These are phyloP conservation scores for Naegleria fowleri DNA, from an alignment of 208 protist genomes.

Conservation along the genomic window DNA sequence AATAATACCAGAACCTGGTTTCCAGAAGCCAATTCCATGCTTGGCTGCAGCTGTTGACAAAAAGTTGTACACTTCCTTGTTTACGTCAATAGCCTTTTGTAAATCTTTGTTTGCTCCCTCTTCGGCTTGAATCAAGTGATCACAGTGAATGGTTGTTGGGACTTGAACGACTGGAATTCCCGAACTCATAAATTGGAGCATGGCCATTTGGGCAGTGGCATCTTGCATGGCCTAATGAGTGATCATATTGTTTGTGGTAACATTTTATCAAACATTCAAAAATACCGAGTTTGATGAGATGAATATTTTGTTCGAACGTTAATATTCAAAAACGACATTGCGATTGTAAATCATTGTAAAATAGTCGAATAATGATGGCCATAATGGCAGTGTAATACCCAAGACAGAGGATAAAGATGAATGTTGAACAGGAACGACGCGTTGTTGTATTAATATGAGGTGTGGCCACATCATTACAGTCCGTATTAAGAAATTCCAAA, in stretches of 20 bases:
- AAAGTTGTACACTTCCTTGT: conserved; percentile 74
- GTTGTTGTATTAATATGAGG: too few relatives aligned
- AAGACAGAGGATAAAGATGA: too few relatives aligned
- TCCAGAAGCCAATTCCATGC: conserved; percentile 67
- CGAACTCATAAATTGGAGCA: conserved; percentile 74
- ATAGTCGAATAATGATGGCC: too few relatives aligned
- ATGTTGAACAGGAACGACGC: too few relatives aligned
- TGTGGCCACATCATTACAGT: too few relatives aligned
- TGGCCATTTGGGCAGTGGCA: conserved; percentile 73
- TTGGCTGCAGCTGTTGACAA: conserved; percentile 47
- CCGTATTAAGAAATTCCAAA: too few relatives aligned
- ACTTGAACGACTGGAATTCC: conserved; percentile 59
- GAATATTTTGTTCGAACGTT: too few relatives aligned
- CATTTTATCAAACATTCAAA: conserved; percentile 3
- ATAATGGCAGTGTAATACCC: conserved; percentile 28
- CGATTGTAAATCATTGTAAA: too few relatives aligned
- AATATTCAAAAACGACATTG: too few relatives aligned
- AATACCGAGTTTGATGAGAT: neutral
- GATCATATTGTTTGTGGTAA: too few relatives aligned
- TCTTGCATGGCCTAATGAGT: conserved; percentile 37
- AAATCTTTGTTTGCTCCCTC: conserved; percentile 48
- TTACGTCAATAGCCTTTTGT: conserved; percentile 28
- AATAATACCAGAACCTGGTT: conserved; percentile 67
- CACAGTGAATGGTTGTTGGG: conserved; percentile 73
- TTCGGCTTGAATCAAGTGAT: conserved; percentile 71